phyloP scores from a whole-genome alignment of 805 yeast species.

The Wickerhamomyces pijperi region DNA sequence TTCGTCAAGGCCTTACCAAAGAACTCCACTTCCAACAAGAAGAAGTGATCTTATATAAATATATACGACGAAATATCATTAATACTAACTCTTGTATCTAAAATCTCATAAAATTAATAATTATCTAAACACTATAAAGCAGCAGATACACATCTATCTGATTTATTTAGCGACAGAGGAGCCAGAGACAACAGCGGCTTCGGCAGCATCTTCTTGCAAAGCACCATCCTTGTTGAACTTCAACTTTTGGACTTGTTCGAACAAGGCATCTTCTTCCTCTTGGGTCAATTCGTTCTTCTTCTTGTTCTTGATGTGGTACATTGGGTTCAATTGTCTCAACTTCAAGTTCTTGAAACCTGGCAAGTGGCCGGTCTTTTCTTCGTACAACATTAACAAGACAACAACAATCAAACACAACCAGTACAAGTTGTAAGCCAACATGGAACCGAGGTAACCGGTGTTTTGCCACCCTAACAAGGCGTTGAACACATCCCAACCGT shows the following conservation, averaged over 20 bases:
- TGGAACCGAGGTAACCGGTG: conserved; percentile 89
- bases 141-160: too few relatives aligned
- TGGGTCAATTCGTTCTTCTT: conserved; percentile 45
- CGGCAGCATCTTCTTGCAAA: conserved; percentile 3
- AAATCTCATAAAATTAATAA: too few relatives aligned
- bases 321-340: conserved; percentile 53
- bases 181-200: not conserved
- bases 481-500: conserved; percentile 97
- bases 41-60: too few relatives aligned
- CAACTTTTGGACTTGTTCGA: conserved; percentile 29
- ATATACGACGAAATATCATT: too few relatives aligned
- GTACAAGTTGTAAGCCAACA: conserved; percentile 77
- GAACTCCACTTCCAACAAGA: conserved; percentile 75
- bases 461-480: conserved; percentile 96
- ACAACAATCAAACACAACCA: conserved; percentile 62
- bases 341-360: conserved; percentile 47
- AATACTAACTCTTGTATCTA: too few relatives aligned
- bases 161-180: too few relatives aligned
- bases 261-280: conserved; percentile 43
- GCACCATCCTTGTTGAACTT: conserved; percentile 27
- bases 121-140: too few relatives aligned
- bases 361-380: conserved; percentile 76
- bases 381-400: conserved; percentile 56
- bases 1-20: conserved; percentile 85
- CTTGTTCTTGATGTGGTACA: conserved; percentile 60